Evolutionary conservation across 768 basidiomycete genomes (phyloP), one percentile per base, ranked within the genome.

Genomic region (Clathrus columnatus): DNA sequence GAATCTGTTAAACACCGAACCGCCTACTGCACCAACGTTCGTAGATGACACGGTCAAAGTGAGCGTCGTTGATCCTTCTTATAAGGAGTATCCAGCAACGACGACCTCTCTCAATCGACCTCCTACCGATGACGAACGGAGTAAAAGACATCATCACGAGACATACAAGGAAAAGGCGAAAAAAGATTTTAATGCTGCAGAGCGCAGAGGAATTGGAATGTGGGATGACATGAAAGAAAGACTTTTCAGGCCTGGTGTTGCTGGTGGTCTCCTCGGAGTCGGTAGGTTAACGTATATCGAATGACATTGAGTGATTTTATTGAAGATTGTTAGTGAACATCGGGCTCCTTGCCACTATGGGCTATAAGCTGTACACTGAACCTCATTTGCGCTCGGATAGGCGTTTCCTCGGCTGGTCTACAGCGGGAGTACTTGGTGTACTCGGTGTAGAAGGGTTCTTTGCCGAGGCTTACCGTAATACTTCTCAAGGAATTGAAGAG

Each of bases 191-290:
- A 67, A 75, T 49, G 73, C 78, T 55, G 72, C 68, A 4, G 73
- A 77, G 57, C 74, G 75, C 27, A 81, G 84, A 64, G 75, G 77
- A 26, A 64, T 70, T 50, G 74, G 82, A 54, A 61, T 81, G 10
- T 84, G 78, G 77, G 69, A 74, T 7, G 59, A 73, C 23, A 67
- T 76, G 4, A 82, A 80, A 60, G 68, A 76, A 26, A 73, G 77
- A 61, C 61, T 88, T 23, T 69, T 88, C 57, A 75, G 79, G 26
- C 86, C 87, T 14, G 80, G 80, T 23, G 79, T 85, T 50, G 82
- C 83, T 8, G 84, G 88, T 24, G 87, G 88, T 43, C 69, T 88
- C 26, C 61, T 89, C 58, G 86, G 86, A 43, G 65, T 89, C 45
- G 75, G 87, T 86, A 60, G 17, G 78, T 72, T n/a, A n/a, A n/a